These are phyloP conservation scores for Tricholoma bakamatsutake DNA, from an alignment of 768 basidiomycete genomes.

Conservation along the genomic window DNA sequence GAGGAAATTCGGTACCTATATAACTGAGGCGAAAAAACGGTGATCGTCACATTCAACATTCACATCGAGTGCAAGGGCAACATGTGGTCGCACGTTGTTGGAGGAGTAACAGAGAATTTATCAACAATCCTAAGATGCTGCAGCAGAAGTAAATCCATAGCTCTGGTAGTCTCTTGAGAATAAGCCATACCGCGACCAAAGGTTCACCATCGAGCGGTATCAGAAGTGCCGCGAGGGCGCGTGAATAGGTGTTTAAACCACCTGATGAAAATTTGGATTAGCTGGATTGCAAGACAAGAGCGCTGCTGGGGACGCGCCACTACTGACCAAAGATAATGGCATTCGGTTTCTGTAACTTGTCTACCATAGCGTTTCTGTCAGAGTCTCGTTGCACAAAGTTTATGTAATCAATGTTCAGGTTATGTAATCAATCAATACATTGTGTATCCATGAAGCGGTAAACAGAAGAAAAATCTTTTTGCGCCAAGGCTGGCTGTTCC, in stretches of 20 bases:
- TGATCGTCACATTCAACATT: neutral
- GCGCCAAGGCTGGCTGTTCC: slow-evolving; percentile 52
- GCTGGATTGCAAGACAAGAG: neutral
- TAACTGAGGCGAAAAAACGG: slow-evolving; percentile 41
- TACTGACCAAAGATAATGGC: slow-evolving; percentile 73
- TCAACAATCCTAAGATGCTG: slow-evolving; percentile 70
- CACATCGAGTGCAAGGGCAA: neutral
- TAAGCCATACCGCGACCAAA: slow-evolving; percentile 60
- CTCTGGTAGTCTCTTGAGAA: slow-evolving; percentile 4
- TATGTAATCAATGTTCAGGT: neutral
- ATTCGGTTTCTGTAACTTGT: slow-evolving; percentile 40
- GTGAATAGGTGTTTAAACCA: slow-evolving; percentile 75
- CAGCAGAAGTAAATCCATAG: slow-evolving; percentile 13
- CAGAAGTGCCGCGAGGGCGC: slow-evolving; percentile 61
- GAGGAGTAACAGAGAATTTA: slow-evolving; percentile 64
- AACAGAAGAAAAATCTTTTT: slow-evolving; percentile 78
- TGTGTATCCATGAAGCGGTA: slow-evolving; percentile 52
- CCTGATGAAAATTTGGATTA: slow-evolving; percentile 36
- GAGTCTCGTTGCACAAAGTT: no score
- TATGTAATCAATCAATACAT: slow-evolving; percentile 1
- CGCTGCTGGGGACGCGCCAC: neutral
- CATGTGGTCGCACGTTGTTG: slow-evolving; percentile 55
- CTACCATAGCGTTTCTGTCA: slow-evolving; percentile 24
- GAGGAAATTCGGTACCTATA: slow-evolving; percentile 69
- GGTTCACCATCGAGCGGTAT: slow-evolving; percentile 63